Percentiles rank a stretch among this genome's conserved stretches.
These are phyloP conservation scores for Tanacetum coccineum DNA, from an alignment of 129 eudicot species.

Conservation along the genomic window DNA sequence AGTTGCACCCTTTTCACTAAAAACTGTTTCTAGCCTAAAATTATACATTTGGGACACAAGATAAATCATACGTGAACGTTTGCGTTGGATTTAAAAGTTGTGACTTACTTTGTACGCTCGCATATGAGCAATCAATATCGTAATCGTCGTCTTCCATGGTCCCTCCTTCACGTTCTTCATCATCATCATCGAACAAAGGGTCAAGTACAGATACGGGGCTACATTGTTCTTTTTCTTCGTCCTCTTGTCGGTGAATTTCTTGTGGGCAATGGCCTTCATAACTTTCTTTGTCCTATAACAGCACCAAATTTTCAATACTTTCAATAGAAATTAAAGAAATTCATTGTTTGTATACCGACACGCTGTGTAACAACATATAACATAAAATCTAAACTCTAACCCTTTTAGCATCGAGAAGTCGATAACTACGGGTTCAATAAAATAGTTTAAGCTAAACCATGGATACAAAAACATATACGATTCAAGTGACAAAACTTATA, in stretches of 20 bases:
- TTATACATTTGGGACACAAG: background rate
- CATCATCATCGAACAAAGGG: constrained; percentile 57
- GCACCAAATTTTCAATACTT: too few relatives aligned
- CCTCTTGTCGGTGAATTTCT: constrained; percentile 34
- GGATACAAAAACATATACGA: background rate
- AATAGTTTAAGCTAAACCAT: background rate
- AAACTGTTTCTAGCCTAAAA: background rate
- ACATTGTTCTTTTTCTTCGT: constrained; percentile 73
- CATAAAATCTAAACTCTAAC: too few relatives aligned
- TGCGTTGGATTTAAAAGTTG: background rate
- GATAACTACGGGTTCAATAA: too few relatives aligned
- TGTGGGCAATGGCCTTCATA: constrained; percentile 16
- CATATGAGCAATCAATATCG: constrained; percentile 63
- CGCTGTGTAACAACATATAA: too few relatives aligned
- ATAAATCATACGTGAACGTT: background rate
- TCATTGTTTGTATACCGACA: too few relatives aligned
- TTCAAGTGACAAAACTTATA: background rate
- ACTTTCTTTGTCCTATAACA: constrained; percentile 35
- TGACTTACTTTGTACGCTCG: constrained; percentile 73
- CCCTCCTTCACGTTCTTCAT: constrained; percentile 34
- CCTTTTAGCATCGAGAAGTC: too few relatives aligned
- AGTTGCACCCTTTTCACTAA: background rate
- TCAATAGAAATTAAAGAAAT: too few relatives aligned
- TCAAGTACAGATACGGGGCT: constrained; percentile 91
- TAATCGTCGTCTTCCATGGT: constrained; percentile 32